These are phyloP conservation scores for Amaranthus hypochondriacus DNA, from an alignment of 148 eudicot genomes.

Conservation along the genomic window DNA sequence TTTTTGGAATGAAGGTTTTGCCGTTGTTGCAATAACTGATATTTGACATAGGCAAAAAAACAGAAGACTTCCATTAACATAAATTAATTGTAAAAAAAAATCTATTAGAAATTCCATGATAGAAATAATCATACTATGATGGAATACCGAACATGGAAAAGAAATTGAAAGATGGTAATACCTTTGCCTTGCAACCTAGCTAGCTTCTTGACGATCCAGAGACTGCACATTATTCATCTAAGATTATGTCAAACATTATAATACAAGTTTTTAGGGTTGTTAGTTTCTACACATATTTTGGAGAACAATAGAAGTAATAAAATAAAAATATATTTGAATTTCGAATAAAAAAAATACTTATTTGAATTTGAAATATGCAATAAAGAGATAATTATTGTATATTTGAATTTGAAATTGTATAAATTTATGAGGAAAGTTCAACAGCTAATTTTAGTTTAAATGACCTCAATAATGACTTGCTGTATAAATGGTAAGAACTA, in stretches of 20 bases:
- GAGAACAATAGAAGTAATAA: not conserved
- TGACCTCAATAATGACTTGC: not conserved
- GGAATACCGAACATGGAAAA: not conserved
- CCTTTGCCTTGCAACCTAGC: conserved; percentile 21
- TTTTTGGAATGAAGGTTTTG: too few relatives aligned
- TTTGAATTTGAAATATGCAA: too few relatives aligned
- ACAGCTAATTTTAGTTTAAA: too few relatives aligned
- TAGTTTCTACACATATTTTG: not conserved
- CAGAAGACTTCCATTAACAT: not conserved
- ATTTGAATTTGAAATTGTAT: too few relatives aligned
- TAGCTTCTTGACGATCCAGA: conserved; percentile 26
- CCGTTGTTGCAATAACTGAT: too few relatives aligned
- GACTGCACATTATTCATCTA: conserved; percentile 23
- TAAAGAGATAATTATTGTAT: too few relatives aligned
- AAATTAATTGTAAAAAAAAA: not conserved
- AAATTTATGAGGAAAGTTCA: too few relatives aligned
- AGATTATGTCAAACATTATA: not conserved
- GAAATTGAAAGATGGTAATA: not conserved
- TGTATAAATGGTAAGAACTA: not conserved
- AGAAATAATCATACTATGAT: not conserved
- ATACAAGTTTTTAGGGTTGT: not conserved
- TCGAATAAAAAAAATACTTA: not conserved
- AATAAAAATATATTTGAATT: conserved; percentile 14
- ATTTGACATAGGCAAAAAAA: too few relatives aligned
- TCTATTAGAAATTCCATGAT: too few relatives aligned